These are phyloP conservation scores for Lolium perenne DNA, from an alignment of 176 grass and related monocot species.

Conservation along the genomic window DNA sequence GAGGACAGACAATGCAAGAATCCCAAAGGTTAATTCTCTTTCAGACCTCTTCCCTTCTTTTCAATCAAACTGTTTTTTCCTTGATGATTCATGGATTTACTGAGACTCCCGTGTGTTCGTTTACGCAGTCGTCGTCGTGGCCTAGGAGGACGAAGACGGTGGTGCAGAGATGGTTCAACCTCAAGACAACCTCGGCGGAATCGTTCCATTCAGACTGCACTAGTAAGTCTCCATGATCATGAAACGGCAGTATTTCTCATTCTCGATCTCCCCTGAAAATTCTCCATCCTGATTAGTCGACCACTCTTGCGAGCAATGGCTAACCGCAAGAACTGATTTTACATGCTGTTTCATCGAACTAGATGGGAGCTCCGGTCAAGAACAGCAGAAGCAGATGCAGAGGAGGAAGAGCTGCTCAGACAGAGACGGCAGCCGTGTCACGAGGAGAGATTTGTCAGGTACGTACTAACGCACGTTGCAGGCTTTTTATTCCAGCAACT, in stretches of 20 bases:
- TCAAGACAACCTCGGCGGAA: constrained; percentile 35
- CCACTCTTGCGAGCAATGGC: not conserved
- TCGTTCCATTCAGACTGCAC: constrained; percentile 62
- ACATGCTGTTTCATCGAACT: not conserved
- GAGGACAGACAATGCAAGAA: constrained; percentile 56
- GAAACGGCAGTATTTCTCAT: not conserved
- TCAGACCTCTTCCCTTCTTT: not conserved
- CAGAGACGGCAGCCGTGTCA: constrained; percentile 63
- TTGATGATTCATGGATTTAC: not conserved
- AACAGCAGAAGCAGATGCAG: not conserved
- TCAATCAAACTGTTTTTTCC: not conserved
- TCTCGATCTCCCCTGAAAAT: not conserved
- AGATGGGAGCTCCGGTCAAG: constrained; percentile 11
- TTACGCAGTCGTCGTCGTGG: constrained; percentile 75
- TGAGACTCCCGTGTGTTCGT: not conserved
- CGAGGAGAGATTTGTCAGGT: constrained; percentile 68
- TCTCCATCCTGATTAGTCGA: no score
- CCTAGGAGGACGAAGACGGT: constrained; percentile 75
- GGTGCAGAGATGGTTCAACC: constrained; percentile 82
- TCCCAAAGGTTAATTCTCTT: constrained; percentile 61
- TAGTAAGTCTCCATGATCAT: constrained; percentile 40
- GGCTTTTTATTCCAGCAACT: not conserved
- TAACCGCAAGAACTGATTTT: not conserved
- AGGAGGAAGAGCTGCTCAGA: constrained; percentile 92
- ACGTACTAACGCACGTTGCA: not conserved